phyloP scores from a whole-genome alignment of 2,329 filamentous ascomycete species.

The Curvularia eragrostidis region DNA sequence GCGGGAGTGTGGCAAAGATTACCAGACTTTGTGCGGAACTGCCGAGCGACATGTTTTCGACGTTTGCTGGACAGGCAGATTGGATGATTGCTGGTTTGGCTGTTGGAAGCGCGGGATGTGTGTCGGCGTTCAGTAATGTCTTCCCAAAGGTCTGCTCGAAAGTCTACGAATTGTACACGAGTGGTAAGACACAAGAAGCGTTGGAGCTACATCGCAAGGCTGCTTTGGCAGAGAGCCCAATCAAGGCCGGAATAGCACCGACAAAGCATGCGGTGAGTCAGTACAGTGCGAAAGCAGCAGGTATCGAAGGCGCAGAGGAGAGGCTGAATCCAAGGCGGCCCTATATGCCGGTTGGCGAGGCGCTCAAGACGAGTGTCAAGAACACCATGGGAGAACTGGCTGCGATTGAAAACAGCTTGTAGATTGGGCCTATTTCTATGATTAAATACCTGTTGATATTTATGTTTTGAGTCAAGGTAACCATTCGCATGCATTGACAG shows the following conservation, averaged over 20 bases:
- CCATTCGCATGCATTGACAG: neutral
- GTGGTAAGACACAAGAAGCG: conserved; percentile 65
- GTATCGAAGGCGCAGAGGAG: conserved; percentile 46
- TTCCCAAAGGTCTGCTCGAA: conserved; percentile 63
- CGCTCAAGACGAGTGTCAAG: conserved; percentile 33
- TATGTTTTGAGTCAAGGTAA: neutral
- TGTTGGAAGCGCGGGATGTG: conserved; percentile 62
- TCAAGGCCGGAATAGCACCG: conserved; percentile 70
- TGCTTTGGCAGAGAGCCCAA: conserved; percentile 69
- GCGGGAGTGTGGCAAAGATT: conserved; percentile 76
- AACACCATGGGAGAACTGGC: conserved; percentile 34
- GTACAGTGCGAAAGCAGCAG: conserved; percentile 66
- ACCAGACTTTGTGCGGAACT: conserved; percentile 64
- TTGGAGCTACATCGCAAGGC: conserved; percentile 66
- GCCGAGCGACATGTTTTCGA: conserved; percentile 64
- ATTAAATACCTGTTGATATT: neutral
- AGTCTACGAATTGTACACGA: conserved; percentile 68
- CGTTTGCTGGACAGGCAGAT: conserved; percentile 76
- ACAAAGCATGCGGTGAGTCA: conserved; percentile 73
- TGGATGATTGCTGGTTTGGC: conserved; percentile 67
- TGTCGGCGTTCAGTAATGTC: conserved; percentile 65
- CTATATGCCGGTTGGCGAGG: conserved; percentile 38
- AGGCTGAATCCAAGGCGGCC: conserved; percentile 39
- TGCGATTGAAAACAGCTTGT: conserved; percentile 33
- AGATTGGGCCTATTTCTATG: neutral